Evolutionary conservation across 345 rosid genomes (phyloP).

Genomic region (Brassica napus): Da-Ae NC_063437.1:15159501-15160000

Average conservation of each 20-base stretch:
- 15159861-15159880: not conserved
- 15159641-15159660: constrained; percentile 27
- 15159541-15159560: constrained; percentile 23
- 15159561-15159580: constrained; percentile 18
- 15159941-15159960: constrained; percentile 13
- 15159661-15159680: constrained; percentile 14
- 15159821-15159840: constrained; percentile 20
- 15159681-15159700: constrained; percentile 7
- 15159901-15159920: constrained; percentile 19
- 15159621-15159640: not conserved
- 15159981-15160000: not conserved
- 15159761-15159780: constrained; percentile 11
- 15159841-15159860: constrained; percentile 6
- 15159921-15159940: constrained; percentile 7
- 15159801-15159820: constrained; percentile 22
- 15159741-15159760: constrained; percentile 33
- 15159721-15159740: constrained; percentile 24
- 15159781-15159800: constrained; percentile 32
- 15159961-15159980: constrained; percentile 22
- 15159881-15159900: constrained; percentile 13
- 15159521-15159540: constrained; percentile 23
- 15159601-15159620: not conserved
- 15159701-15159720: constrained; percentile 16
- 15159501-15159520: constrained; percentile 2
- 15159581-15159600: constrained; percentile 15